Evolutionary conservation across 371 early-diverging fungal species (phyloP).

Genomic region (Mortierella sp.): DNA sequence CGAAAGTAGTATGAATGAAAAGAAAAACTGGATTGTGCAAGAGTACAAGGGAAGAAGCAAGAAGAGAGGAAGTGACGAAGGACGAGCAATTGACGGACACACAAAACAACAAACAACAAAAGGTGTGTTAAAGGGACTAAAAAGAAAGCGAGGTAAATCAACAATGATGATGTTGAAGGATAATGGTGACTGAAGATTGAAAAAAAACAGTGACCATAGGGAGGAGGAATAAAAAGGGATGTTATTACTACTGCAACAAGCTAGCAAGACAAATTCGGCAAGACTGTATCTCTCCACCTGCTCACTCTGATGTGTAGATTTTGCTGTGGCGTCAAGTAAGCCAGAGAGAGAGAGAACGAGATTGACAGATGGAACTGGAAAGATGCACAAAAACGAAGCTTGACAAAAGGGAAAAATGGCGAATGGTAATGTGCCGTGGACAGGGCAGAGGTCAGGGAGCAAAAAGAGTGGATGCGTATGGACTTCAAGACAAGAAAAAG

Average conservation of each 20-base stretch:
- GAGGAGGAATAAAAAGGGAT: not conserved
- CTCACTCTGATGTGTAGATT: not conserved
- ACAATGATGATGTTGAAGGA: conserved; percentile 1
- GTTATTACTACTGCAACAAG: not conserved
- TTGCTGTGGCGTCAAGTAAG: conserved; percentile 10
- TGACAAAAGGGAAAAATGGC: not conserved
- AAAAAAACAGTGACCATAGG: not conserved
- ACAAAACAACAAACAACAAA: not conserved
- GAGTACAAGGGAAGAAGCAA: not conserved
- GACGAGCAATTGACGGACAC: not conserved
- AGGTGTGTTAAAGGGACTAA: conserved; percentile 5
- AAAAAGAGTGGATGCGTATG: not conserved
- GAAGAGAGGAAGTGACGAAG: not conserved
- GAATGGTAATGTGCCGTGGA: conserved; percentile 2
- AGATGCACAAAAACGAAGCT: not conserved
- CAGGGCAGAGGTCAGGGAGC: not conserved
- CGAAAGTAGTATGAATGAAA: not conserved
- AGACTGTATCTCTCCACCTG: not conserved
- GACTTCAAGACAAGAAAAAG: not conserved
- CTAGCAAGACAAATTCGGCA: not conserved
- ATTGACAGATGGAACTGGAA: not conserved
- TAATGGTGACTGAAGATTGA: not conserved
- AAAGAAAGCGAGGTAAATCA: not conserved
- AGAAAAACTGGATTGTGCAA: not conserved
- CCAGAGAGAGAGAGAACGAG: not conserved